Base-by-base conservation (phyloP, 345 rosid genomes). In the Lenwebbia sp. region DNA sequence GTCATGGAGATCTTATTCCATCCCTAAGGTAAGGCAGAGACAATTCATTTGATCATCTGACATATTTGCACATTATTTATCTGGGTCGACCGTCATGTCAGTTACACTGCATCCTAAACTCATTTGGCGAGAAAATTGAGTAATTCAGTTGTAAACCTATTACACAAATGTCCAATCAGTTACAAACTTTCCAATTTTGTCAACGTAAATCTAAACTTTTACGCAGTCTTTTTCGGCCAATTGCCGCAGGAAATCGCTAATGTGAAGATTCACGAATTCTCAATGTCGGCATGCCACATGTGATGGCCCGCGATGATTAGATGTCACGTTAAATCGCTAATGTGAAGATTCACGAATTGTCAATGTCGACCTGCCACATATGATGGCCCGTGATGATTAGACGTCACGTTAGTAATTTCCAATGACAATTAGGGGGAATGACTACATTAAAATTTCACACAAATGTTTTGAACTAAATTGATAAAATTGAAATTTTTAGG, bases 371-470 rank as follows among this genome's bases (percentile, higher is more conserved):
- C 0, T 28, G 10, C 7, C 5, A 15, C 5, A 0, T 30, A 62
- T 2, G 23, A 62, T 62, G 25, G 1, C 25, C 10, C 9, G 2
- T 23, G 1, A 62, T 15, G 9, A 30, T 17, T 19, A 1, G 23
- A 70, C 7, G 5, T 3, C 7, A 10, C 1, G 5, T 70, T 3
- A 9, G 0, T 37, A 70, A 33, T 19, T 70, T 37, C 3, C 0
- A 0, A 11, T 0, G 0, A 0, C 1, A 37, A 33, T 19, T 19
- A 4, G 2, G 3, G 1, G 0, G 40, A 19, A 17, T 15, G 22
- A 19, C 13, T 8, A 33, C 3, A 33, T 33, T 65, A 2, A 17
- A 65, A 37, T 70, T 70, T 2, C 3, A 21, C 15, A 1, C 47
- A 70, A 8, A 70, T 5, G 3, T 9, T 33, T 70, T 33, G 6